Evolutionary conservation across 768 basidiomycete genomes (phyloP), one percentile per base, ranked within the genome.

Genomic region (Atractiella rhizophila): DNA sequence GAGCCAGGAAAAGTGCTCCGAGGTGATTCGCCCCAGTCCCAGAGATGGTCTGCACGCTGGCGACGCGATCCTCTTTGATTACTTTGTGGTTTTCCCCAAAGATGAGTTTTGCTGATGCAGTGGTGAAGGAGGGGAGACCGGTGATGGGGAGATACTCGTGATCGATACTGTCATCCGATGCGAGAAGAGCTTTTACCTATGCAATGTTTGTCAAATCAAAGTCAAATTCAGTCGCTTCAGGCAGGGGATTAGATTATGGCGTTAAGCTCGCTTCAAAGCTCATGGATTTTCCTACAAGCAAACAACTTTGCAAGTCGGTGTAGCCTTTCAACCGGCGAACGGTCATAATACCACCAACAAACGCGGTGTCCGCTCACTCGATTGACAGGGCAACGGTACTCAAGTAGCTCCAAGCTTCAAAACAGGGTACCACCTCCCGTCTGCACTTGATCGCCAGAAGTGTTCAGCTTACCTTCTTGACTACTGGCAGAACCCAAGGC

Each of bases 61-160:
- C 70, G 54, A 86, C 66, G 78, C 86, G 45, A 18, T 52, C 73
- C 51, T 73, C 66, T 42, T 66, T 68, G 38, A 91, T 57, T 5
- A 75, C 77, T 26, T 56, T 59, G 47, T 76, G 79, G 54, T 85
- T 74, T 23, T 66, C 66, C 34, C 88, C 86, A 56, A 91, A 91
- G 32, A 83, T 88, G 37, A 98, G 68, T 60, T 81, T 74, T 34
- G 75, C 73, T 23, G 91, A 82, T 35, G 73, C 72, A 56, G 73
- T 69, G 50, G 76, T 83, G 63, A 91, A 88, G 39, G 73, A 69
- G 5, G 73, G 62, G 37, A 82, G 71, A 54, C 91, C 91, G 41
- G 78, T 81, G 57, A 98, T 98, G 45, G 83, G 79, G 31, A 94
- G 70, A 60, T 94, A 96, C 59, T 96, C 88, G 63, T 96, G 88